Conservation (phyloP, 2,329 filamentous ascomycete genomes). For the Leptographium lundbergii region DNA sequence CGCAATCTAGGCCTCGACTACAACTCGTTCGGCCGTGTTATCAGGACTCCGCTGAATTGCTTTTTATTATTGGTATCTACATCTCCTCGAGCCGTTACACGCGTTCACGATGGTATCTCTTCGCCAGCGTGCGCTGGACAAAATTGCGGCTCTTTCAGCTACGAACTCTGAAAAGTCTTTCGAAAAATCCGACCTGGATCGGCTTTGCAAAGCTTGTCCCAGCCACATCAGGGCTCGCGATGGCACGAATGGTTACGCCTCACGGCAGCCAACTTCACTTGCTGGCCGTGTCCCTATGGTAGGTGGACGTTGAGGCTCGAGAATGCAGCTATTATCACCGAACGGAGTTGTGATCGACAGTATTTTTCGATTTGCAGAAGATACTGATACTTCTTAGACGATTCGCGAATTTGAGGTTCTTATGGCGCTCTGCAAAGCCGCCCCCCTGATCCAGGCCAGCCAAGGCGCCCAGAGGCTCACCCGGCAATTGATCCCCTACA, state of each 20-base stretch:
- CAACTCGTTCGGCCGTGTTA: neutral
- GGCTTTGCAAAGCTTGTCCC: constrained; percentile 45
- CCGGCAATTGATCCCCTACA: constrained; percentile 69
- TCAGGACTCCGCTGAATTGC: neutral
- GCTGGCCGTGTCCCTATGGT: constrained; percentile 50
- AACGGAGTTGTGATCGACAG: neutral
- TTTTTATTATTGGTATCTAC: neutral
- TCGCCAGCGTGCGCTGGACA: constrained; percentile 49
- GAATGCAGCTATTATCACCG: neutral
- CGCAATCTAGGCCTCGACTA: neutral
- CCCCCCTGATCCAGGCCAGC: constrained; percentile 56
- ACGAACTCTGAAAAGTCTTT: constrained; percentile 38
- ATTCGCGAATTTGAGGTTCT: constrained; percentile 87
- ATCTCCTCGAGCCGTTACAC: neutral
- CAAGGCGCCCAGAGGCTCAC: constrained; percentile 68
- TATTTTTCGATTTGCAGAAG: neutral
- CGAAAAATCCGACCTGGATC: constrained; percentile 51
- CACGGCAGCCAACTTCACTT: constrained; percentile 23
- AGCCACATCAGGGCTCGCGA: constrained; percentile 30
- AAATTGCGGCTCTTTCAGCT: constrained; percentile 51
- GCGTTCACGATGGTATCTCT: constrained; percentile 31
- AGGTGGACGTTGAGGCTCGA: constrained; percentile 11
- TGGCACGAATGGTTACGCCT: constrained; percentile 33
- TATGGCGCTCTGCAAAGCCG: constrained; percentile 81
- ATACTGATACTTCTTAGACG: constrained; percentile 36